Evolutionary conservation across 2,329 filamentous ascomycete genomes (phyloP), one percentile per base, ranked within the genome.

Genomic region (Xylaria sp.): DNA sequence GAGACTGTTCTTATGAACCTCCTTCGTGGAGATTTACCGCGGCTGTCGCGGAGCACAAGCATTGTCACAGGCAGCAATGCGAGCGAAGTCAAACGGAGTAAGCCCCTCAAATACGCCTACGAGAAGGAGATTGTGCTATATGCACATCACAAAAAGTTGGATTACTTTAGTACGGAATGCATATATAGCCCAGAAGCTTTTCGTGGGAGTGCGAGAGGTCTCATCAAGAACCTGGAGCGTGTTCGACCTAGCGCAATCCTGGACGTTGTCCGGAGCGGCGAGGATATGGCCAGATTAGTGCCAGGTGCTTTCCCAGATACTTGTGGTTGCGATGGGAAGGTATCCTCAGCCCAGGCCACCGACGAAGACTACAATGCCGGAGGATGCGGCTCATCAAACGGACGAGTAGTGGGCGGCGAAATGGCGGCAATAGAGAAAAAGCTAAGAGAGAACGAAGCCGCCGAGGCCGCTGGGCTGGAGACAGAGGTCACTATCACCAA

Each of bases 51-150:
- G 69, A 94, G 93, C 62, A 98, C 96, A 2, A 96, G 89, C 73
- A 98, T 99, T 74, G 86, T 98, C 15, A 99, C 90, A 2, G 92
- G 88, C 48, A 91, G 89, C 75, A 84, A 89, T 38, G 88, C 86
- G n/a, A 94, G 92, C 67, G 93, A 97, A 69, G 95, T 97, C 73
- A 97, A 97, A 83, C 88, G 96, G 72, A 97, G 93, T 81, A 99
- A 99, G 81, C 96, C 96, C 15, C 86, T 99, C 54, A 98, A 99
- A 80, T 99, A 98, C 79, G 94, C 95, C 1, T 99, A 98, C 78
- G 96, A 99, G 79, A 99, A 99, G 82, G 96, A 99, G 79, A 99
- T 99, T 73, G 96, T 99, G 20, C 86, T 99, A 6, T 99, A 99
- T 78, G 96, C 96, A 5, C 93, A 98, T 78, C 94, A 99, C 83